These are phyloP conservation scores for Detonula confervacea DNA, from an alignment of 352 stramenopile genomes.

Conservation along the genomic window DNA sequence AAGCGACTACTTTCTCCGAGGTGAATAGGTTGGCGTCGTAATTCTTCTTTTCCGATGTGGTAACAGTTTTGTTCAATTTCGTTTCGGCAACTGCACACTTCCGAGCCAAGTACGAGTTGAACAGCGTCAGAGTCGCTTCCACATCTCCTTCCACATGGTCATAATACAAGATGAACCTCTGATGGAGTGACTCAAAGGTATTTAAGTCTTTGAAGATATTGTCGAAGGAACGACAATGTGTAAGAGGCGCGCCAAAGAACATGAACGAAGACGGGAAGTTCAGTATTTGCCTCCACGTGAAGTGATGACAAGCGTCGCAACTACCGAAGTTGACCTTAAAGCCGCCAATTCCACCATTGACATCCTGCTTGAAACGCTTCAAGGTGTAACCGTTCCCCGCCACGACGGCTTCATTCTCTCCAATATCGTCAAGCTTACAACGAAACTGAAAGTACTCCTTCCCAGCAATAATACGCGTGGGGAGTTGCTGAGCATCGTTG, in stretches of 20 bases:
- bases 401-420: neutral
- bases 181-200: neutral
- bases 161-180: neutral
- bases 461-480: neutral
- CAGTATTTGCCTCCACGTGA: conserved; percentile 5
- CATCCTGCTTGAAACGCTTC: neutral
- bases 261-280: conserved; percentile 6
- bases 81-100: neutral
- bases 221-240: neutral
- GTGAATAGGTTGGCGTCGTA: neutral
- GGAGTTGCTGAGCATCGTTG: neutral
- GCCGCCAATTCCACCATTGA: neutral
- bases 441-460: neutral
- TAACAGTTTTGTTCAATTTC: neutral
- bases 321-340: neutral
- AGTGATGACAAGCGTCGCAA: neutral
- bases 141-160: conserved; percentile 1
- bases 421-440: neutral
- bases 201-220: neutral
- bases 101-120: conserved; percentile 1
- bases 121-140: neutral
- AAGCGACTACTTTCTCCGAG: neutral
- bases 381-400: neutral
- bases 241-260: conserved; percentile 23
- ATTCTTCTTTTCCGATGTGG: neutral